Percentiles rank a stretch among this genome's conserved stretches.
These are phyloP conservation scores for Oropetium thomaeum DNA, from an alignment of 176 grass and related monocot species.

Conservation along the genomic window DNA sequence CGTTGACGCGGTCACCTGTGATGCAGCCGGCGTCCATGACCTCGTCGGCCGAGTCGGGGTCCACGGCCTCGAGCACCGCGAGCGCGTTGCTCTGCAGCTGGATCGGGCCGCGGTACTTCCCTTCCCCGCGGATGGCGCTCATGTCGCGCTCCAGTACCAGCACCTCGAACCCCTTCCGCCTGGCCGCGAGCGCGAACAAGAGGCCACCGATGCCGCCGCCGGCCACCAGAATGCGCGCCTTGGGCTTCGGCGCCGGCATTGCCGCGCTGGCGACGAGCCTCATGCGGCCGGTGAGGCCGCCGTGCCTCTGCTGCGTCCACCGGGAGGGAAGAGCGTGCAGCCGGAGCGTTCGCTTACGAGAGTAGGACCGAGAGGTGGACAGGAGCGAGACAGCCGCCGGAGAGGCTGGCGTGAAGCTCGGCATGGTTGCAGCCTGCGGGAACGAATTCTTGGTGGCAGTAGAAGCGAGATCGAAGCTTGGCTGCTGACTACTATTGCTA, in stretches of 20 bases:
- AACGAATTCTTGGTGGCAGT: not conserved
- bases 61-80: constrained; percentile 70
- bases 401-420: constrained; percentile 5
- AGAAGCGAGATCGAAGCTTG: not conserved
- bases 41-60: constrained; percentile 54
- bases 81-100: constrained; percentile 97
- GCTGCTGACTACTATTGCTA: not conserved
- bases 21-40: constrained; percentile 66
- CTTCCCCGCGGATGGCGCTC: constrained; percentile 81
- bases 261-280: not conserved
- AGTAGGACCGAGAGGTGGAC: too few relatives aligned
- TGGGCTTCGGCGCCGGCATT: constrained; percentile 10
- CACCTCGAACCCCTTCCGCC: constrained; percentile 80
- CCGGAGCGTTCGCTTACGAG: not conserved
- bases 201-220: constrained; percentile 85
- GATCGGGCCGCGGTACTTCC: constrained; percentile 83
- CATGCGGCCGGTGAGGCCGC: not conserved
- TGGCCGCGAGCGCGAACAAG: constrained; percentile 67
- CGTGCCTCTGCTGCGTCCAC: not conserved
- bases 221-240: constrained; percentile 60
- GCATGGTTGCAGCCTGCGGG: constrained; percentile 19
- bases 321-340: not conserved
- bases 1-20: constrained; percentile 84
- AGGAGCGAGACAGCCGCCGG: not conserved
- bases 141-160: constrained; percentile 79